Evolutionary conservation across 23 red algal species (phyloP).

Genomic region (Porphyridium purpureum): DNA sequence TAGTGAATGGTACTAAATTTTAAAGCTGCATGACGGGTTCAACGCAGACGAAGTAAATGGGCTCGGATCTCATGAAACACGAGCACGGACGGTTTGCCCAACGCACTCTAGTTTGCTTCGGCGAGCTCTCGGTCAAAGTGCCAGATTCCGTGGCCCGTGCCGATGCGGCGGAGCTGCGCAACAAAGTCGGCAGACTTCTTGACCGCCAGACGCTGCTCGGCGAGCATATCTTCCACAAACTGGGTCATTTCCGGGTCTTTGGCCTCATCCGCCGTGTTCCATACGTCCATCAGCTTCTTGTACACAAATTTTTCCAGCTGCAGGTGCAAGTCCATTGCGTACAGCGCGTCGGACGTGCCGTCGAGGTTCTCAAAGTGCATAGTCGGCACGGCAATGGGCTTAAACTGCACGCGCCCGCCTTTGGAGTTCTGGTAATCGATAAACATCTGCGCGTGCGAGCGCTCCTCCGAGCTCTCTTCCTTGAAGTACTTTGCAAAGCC

Average conservation of each 20-base stretch:
- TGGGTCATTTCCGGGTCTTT: constrained; percentile 59
- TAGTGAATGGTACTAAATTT: too few species aligned
- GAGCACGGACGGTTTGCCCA: too few species aligned
- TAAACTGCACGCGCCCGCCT: constrained; percentile 62
- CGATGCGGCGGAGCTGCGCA: constrained; percentile 77
- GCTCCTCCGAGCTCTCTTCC: constrained; percentile 60
- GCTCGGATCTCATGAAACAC: too few species aligned
- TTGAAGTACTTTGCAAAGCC: constrained; percentile 93
- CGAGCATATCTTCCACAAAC: constrained; percentile 66
- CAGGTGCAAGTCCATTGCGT: constrained; percentile 81
- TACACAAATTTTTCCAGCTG: constrained; percentile 96
- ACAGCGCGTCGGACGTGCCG: constrained; percentile 64
- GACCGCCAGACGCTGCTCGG: constrained; percentile 63
- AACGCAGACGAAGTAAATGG: too few species aligned
- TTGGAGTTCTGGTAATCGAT: constrained; percentile 83
- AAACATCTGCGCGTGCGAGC: constrained; percentile 67
- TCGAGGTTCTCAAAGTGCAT: constrained; percentile 71
- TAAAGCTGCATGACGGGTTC: too few species aligned
- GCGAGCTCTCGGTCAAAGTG: constrained; percentile 66
- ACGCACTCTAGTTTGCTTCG: neutral
- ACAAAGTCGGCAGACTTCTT: constrained; percentile 84
- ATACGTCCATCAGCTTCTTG: constrained; percentile 47
- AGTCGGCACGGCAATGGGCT: constrained; percentile 81
- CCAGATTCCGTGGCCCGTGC: constrained; percentile 82
- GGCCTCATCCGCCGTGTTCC: constrained; percentile 14